These are phyloP conservation scores for Nicotiana attenuata DNA, from an alignment of 257 asterid species.

Conservation along the genomic window DNA sequence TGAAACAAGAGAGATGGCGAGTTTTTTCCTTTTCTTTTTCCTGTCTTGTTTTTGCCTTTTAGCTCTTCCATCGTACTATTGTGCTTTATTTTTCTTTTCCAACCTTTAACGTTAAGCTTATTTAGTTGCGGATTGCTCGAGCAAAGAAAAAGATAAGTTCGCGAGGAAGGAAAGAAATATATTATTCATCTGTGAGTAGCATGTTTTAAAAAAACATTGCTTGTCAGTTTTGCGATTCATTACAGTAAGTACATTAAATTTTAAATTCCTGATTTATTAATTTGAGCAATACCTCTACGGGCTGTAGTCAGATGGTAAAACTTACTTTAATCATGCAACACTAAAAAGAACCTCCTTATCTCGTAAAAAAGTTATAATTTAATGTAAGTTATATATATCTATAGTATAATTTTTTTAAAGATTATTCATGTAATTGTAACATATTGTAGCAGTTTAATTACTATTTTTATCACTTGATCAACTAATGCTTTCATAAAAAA, in stretches of 20 bases:
- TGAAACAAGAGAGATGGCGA: too few species aligned
- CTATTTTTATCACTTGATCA: too few species aligned
- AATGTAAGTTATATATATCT: too few species aligned
- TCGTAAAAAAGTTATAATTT: background rate
- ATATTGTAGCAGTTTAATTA: too few species aligned
- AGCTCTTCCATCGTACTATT: background rate
- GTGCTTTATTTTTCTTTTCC: background rate
- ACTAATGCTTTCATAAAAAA: too few species aligned
- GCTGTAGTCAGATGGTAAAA: too few species aligned
- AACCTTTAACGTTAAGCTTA: background rate
- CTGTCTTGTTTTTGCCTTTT: too few species aligned
- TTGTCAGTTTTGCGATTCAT: background rate
- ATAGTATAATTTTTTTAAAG: too few species aligned
- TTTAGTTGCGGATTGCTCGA: background rate
- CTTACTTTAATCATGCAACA: too few species aligned
- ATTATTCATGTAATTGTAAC: too few species aligned
- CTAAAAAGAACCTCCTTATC: background rate
- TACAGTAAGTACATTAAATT: background rate
- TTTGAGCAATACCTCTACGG: background rate
- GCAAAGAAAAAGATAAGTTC: background rate
- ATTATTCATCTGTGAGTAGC: background rate
- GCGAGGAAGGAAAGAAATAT: background rate
- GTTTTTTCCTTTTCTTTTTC: too few species aligned
- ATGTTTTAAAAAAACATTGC: too few species aligned
- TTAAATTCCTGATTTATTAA: background rate